Percentiles rank a stretch among this genome's conserved stretches.
phyloP scores from a whole-genome alignment of 768 basidiomycete species.

The Mycena metata region DNA sequence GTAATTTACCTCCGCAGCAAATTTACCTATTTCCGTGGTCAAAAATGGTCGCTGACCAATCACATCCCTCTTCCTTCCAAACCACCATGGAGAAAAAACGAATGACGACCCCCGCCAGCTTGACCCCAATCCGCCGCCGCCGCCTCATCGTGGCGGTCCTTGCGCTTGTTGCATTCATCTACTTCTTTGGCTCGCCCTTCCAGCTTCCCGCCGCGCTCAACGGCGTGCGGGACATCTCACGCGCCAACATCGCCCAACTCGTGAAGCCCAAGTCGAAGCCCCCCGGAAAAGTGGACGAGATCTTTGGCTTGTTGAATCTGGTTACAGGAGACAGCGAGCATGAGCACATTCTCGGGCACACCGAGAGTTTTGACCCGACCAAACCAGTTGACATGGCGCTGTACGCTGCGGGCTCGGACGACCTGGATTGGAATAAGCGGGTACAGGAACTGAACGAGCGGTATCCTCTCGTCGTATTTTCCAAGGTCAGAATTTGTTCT shows the following conservation, averaged over 20 bases:
- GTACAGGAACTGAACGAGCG: slow-evolving; percentile 58
- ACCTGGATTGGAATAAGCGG: slow-evolving; percentile 60
- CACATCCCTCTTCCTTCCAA: not conserved
- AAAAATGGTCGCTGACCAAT: not conserved
- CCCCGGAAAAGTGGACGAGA: slow-evolving; percentile 62
- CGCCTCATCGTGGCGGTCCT: slow-evolving; percentile 59
- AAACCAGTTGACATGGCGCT: slow-evolving; percentile 63
- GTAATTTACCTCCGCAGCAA: no score
- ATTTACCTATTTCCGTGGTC: no score
- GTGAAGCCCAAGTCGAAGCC: slow-evolving; percentile 46
- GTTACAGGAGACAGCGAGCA: slow-evolving; percentile 63
- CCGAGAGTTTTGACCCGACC: slow-evolving; percentile 59
- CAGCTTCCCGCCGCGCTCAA: slow-evolving; percentile 53
- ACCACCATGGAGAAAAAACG: slow-evolving; percentile 35
- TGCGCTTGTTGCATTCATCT: slow-evolving; percentile 51
- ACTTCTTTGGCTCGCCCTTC: slow-evolving; percentile 62
- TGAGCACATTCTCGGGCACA: slow-evolving; percentile 56
- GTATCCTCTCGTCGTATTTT: slow-evolving; percentile 82
- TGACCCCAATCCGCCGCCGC: slow-evolving; percentile 55
- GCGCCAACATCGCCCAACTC: slow-evolving; percentile 56
- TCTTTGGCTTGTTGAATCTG: slow-evolving; percentile 79
- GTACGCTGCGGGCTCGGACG: slow-evolving; percentile 64
- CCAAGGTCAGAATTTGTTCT: slow-evolving; percentile 67
- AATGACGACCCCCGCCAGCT: slow-evolving; percentile 16
- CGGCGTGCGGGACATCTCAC: slow-evolving; percentile 51